Conservation (phyloP, 345 rosid genomes). For the Sisymbrium irio region DNA sequence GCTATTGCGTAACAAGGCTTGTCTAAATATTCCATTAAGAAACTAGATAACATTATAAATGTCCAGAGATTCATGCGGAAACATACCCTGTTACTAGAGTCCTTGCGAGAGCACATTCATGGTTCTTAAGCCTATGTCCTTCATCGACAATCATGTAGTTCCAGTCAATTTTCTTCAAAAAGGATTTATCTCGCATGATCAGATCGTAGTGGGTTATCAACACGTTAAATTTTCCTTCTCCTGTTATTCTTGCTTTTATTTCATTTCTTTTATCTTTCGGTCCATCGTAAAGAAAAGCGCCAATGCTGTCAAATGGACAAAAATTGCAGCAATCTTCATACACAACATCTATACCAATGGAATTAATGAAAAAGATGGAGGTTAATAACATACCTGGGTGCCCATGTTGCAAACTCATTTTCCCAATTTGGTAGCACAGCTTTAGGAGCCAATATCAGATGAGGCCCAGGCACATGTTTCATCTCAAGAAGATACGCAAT, state of each 20-base stretch:
- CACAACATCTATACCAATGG: background rate
- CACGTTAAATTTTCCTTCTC: constrained; percentile 63
- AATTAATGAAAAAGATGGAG: background rate
- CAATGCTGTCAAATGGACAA: constrained; percentile 54
- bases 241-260: constrained; percentile 64
- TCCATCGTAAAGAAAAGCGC: constrained; percentile 90
- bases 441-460: constrained; percentile 96
- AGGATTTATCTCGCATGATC: constrained; percentile 92
- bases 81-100: constrained; percentile 80
- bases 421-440: constrained; percentile 98
- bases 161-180: constrained; percentile 88
- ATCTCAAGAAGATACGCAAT: constrained; percentile 85
- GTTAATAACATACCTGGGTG: constrained; percentile 54
- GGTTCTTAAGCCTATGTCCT: constrained; percentile 97
- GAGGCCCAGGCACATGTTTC: constrained; percentile 82
- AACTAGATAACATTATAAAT: too few relatives aligned
- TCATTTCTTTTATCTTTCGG: constrained; percentile 91
- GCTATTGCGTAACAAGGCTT: too few relatives aligned
- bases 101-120: constrained; percentile 81
- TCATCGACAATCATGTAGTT: constrained; percentile 92
- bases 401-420: constrained; percentile 91
- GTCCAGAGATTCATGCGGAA: background rate
- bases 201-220: constrained; percentile 94
- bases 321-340: constrained; percentile 10
- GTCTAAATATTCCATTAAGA: too few relatives aligned